phyloP scores from a whole-genome alignment of 2,329 filamentous ascomycete species.

The Arthrobotrys entomopaga region DNA sequence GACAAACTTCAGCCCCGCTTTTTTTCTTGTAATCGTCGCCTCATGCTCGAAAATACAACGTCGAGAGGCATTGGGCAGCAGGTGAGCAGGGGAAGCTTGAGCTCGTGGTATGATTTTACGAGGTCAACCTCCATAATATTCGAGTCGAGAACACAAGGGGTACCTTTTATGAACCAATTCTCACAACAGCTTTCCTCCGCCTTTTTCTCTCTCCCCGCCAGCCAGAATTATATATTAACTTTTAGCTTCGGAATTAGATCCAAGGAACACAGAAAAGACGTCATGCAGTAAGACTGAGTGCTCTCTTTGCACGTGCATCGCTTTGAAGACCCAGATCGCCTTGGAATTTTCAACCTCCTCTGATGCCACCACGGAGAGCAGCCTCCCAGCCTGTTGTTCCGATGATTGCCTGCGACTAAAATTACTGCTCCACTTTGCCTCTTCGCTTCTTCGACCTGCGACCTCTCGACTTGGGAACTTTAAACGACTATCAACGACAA shows the following conservation, averaged over 20 bases:
- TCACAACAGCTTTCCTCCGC: neutral
- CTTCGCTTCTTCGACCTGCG: slow-evolving; percentile 48
- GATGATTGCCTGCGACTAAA: slow-evolving; percentile 32
- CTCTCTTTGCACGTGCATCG: slow-evolving; percentile 41
- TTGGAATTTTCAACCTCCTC: neutral
- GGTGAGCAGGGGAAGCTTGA: slow-evolving; percentile 23
- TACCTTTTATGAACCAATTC: slow-evolving; percentile 20
- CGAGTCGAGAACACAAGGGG: slow-evolving; percentile 13
- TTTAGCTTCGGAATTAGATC: slow-evolving; percentile 28
- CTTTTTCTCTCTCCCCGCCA: slow-evolving; percentile 13
- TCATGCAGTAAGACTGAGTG: slow-evolving; percentile 26
- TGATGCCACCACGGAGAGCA: slow-evolving; percentile 4
- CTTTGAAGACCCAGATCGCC: slow-evolving; percentile 14
- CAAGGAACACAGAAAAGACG: slow-evolving; percentile 48
- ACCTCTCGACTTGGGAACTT: slow-evolving; percentile 30
- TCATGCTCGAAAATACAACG: slow-evolving; percentile 35
- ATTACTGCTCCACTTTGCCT: slow-evolving; percentile 50
- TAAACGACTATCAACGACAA: slow-evolving; percentile 45
- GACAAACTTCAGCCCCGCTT: slow-evolving; percentile 53
- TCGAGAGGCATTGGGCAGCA: slow-evolving; percentile 48
- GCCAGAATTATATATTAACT: neutral
- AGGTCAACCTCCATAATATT: slow-evolving; percentile 27
- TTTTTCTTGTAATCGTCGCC: slow-evolving; percentile 37
- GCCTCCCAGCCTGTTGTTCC: slow-evolving; percentile 23
- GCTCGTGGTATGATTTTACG: slow-evolving; percentile 34